These are phyloP conservation scores for Vicia faba DNA, from an alignment of 306 rosid genomes.

Conservation along the genomic window DNA sequence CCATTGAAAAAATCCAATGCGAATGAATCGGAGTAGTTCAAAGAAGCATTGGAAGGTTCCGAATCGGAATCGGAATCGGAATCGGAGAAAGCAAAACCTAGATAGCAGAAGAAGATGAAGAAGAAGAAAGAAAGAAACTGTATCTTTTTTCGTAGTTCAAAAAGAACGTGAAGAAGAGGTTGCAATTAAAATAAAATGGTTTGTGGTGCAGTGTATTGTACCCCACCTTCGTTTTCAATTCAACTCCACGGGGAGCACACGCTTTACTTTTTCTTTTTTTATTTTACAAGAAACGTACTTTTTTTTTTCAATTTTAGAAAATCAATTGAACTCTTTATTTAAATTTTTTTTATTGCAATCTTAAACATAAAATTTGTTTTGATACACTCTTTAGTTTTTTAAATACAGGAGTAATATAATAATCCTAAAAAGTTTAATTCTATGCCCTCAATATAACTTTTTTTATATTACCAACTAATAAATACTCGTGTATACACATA, in stretches of 20 bases:
- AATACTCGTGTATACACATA: no score
- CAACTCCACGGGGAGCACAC: constrained; percentile 4
- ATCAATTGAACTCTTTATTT: no score
- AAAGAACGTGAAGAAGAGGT: constrained; percentile 42
- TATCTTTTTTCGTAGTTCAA: constrained; percentile 45
- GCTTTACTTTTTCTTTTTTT: neutral
- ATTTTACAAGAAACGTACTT: no score
- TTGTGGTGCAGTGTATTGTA: neutral
- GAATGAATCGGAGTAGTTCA: neutral
- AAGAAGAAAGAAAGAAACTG: constrained; percentile 20
- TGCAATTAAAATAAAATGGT: constrained; percentile 24
- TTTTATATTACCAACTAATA: no score
- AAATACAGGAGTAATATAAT: no score
- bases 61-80: constrained; percentile 17
- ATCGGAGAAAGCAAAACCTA: constrained; percentile 45
- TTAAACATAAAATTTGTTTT: no score
- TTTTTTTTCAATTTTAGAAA: no score
- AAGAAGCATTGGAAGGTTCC: constrained; percentile 16
- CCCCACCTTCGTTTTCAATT: constrained; percentile 10
- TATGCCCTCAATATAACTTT: no score
- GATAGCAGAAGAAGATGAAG: constrained; percentile 28
- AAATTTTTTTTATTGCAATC: no score
- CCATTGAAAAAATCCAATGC: constrained; percentile 51
- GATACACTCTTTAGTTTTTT: no score
- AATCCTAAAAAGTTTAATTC: no score